Base-by-base conservation (phyloP, 257 asterid genomes). In the Solanum boliviense region DNA sequence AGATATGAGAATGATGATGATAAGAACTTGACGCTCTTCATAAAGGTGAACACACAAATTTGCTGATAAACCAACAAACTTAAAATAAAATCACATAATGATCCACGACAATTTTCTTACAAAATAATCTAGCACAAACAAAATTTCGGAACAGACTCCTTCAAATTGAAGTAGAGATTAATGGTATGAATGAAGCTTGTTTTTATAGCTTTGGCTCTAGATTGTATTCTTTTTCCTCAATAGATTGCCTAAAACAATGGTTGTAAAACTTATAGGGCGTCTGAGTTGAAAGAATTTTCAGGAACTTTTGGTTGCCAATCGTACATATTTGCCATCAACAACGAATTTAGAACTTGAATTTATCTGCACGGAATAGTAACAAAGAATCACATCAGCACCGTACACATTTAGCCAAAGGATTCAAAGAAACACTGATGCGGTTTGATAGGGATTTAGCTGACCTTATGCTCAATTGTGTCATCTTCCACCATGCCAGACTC, bases 381-480 rank as follows among this genome's bases (percentile, higher is more conserved):
- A 48, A 20, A 31, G 39, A 48, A 82, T 48, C 20, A 32, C 7
- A 21, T 48, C 71, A 82, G 31, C 4, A 10, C 46, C 71, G 1
- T 52, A 48, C 12, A 29, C 10, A 6, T 48, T 46, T 29, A 52
- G 44, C 11, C 41, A 81, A 84, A 32, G 74, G 44, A 48, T 39
- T 25, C 9, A 44, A 87, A 82, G 44, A 16, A 31, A 32, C 31
- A 31, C 25, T 4, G 8, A 82, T 29, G 12, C 35, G 34, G 79
- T 78, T 39, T n/a, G 39, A 83, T 56, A 87, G 46, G 86, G 67
- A 44, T 44, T 70, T 27, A 25, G 86, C 94, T 86, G 52, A 94
- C 98, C 94, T 93, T 94, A 86, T 89, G 92, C 90, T 92, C 94
- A 81, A 97, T 91, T 65, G 88, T 89, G 89, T 91, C 94, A 70